Conservation (phyloP, 176 grass and related monocot genomes). For the Phragmites australis region DNA sequence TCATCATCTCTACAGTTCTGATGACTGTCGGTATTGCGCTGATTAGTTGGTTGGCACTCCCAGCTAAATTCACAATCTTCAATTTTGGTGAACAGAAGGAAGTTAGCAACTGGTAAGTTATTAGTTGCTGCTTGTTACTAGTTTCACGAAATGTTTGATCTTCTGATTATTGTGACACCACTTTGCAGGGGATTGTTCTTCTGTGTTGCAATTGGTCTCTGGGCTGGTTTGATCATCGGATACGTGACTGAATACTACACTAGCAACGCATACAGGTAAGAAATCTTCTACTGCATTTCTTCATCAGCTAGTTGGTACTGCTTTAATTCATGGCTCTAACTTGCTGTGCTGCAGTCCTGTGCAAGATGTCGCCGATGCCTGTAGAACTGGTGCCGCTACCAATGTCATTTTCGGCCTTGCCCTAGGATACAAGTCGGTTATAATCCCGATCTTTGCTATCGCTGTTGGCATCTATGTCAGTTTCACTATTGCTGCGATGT, state of each 20-base stretch:
- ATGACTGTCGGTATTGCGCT: constrained; percentile 55
- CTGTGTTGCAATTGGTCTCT: constrained; percentile 56
- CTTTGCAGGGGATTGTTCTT: constrained; percentile 50
- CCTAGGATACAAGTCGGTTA: constrained; percentile 66
- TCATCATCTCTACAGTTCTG: constrained; percentile 45
- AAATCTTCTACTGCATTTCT: background rate
- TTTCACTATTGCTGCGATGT: constrained; percentile 55
- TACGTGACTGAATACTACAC: constrained; percentile 63
- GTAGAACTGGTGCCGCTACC: constrained; percentile 50
- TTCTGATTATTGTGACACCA: background rate
- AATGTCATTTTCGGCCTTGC: constrained; percentile 59
- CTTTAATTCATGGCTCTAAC: background rate
- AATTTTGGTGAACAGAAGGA: constrained; percentile 54
- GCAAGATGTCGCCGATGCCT: constrained; percentile 56
- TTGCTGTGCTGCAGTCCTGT: constrained; percentile 39
- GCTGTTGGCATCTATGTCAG: constrained; percentile 53
- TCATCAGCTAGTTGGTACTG: background rate
- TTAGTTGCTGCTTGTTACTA: background rate
- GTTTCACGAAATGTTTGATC: background rate
- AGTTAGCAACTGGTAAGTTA: constrained; percentile 42
- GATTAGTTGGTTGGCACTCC: constrained; percentile 49
- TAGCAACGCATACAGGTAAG: constrained; percentile 57
- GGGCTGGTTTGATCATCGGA: constrained; percentile 62
- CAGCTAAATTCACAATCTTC: constrained; percentile 55
- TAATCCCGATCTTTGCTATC: constrained; percentile 51